Evolutionary conservation across 805 yeast species (phyloP).

Genomic region (Yamadazyma ubonensis): DNA sequence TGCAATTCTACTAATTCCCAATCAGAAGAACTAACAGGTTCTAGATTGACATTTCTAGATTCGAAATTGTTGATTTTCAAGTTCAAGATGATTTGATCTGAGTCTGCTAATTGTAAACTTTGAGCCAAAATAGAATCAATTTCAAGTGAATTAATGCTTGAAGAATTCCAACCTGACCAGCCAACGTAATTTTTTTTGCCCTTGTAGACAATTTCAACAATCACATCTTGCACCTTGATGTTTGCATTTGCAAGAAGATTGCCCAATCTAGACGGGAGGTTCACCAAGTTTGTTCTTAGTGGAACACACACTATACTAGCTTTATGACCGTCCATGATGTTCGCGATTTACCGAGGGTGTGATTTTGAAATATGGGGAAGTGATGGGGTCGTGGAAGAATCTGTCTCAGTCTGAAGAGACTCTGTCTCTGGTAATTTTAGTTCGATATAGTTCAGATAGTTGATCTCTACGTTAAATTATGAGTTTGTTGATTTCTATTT

Average conservation of each 20-base stretch:
- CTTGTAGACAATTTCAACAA: conserved; percentile 44
- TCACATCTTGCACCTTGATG: conserved; percentile 57
- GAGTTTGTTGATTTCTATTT: too few species aligned
- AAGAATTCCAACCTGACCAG: conserved; percentile 61
- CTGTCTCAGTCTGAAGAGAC: too few species aligned
- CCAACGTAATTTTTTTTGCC: conserved; percentile 47
- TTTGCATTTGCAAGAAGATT: conserved; percentile 49
- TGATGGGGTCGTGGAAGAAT: too few species aligned
- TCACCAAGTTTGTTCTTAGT: conserved; percentile 50
- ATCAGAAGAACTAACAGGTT: conserved; percentile 74
- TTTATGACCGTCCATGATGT: conserved; percentile 36
- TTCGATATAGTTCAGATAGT: too few species aligned
- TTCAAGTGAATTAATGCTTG: conserved; percentile 42
- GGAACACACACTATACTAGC: conserved; percentile 29
- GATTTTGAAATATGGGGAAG: conserved; percentile 2
- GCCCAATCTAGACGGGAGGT: conserved; percentile 51
- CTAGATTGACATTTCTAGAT: conserved; percentile 66
- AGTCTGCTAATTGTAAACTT: conserved; percentile 46
- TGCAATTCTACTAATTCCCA: conserved; percentile 90
- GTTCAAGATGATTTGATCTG: conserved; percentile 36
- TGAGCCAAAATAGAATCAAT: conserved; percentile 68
- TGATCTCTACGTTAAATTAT: too few species aligned
- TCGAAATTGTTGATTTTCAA: conserved; percentile 50
- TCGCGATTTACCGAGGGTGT: conserved; percentile 8
- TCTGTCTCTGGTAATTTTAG: too few species aligned